Conservation (phyloP, 2,329 filamentous ascomycete genomes). For the Colletotrichum sp. region DNA sequence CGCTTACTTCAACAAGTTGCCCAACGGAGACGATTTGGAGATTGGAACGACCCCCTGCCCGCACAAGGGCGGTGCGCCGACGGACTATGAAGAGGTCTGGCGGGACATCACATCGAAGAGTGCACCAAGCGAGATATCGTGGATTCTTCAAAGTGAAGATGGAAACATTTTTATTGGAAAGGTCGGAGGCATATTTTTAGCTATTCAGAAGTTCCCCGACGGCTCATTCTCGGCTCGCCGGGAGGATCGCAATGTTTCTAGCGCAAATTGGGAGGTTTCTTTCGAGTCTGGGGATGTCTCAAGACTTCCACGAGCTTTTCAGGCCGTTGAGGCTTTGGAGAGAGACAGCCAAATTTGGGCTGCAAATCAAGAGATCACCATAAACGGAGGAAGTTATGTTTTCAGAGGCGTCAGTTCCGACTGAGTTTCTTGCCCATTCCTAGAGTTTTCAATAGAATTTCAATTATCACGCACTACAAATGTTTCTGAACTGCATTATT, state of each 20-base stretch:
- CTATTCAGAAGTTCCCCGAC: not conserved
- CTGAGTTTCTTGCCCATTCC: not conserved
- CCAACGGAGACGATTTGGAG: not conserved
- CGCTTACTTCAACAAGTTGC: not conserved
- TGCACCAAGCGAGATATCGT: not conserved
- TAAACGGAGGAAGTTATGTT: not conserved
- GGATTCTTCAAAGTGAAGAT: not conserved
- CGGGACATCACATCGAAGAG: not conserved
- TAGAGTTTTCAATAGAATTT: accelerated
- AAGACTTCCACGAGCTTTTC: not conserved
- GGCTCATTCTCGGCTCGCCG: not conserved
- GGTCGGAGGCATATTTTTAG: not conserved
- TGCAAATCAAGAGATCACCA: not conserved
- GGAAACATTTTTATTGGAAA: not conserved
- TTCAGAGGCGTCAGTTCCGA: not conserved
- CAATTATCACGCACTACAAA: not conserved
- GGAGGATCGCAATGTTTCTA: not conserved
- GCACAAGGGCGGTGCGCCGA: not conserved
- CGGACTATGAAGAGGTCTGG: not conserved
- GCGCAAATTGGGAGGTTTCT: not conserved
- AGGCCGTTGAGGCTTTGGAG: not conserved
- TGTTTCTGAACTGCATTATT: not conserved
- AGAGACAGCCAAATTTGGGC: not conserved
- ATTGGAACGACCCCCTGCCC: not conserved
- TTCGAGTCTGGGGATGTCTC: not conserved